Percentiles rank a stretch among this genome's conserved stretches.
Evolutionary conservation across 1,139 yeast species (phyloP).

Genomic region (Debaryomyces subglobosus): DNA sequence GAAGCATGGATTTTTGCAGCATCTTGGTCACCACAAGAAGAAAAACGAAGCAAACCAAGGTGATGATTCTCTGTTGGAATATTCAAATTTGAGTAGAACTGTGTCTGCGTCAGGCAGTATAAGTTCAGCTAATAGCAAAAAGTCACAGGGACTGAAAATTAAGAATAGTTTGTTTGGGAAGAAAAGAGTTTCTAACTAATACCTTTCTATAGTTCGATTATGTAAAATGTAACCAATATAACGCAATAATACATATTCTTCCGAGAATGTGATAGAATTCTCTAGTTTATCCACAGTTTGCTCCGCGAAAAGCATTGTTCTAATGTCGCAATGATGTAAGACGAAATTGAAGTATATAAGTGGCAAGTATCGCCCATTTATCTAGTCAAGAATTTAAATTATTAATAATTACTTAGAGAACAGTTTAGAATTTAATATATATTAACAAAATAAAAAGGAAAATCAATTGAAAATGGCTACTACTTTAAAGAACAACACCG

Average conservation of each 20-base stretch:
- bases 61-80: constrained; percentile 16
- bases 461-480: constrained; percentile 8
- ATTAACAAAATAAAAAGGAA: background rate
- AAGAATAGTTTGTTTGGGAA: constrained; percentile 13
- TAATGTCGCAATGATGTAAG: background rate
- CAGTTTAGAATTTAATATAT: background rate
- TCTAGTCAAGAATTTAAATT: background rate
- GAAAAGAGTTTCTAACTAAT: constrained; percentile 9
- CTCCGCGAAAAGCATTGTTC: background rate
- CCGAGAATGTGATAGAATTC: background rate
- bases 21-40: constrained; percentile 17
- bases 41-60: constrained; percentile 16
- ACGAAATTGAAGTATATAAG: background rate
- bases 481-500: constrained; percentile 20
- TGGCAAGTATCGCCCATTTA: background rate
- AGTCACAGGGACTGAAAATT: constrained; percentile 11
- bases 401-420: background rate
- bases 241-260: background rate
- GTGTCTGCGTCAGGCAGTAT: constrained; percentile 23
- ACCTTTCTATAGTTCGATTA: background rate
- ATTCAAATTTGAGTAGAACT: constrained; percentile 17
- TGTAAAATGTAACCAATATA: constrained; percentile 5
- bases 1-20: constrained; percentile 30
- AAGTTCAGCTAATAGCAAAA: constrained; percentile 21
- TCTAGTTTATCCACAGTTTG: background rate